Conservation (phyloP, 345 rosid genomes). For the Ailanthus altissimus region DNA sequence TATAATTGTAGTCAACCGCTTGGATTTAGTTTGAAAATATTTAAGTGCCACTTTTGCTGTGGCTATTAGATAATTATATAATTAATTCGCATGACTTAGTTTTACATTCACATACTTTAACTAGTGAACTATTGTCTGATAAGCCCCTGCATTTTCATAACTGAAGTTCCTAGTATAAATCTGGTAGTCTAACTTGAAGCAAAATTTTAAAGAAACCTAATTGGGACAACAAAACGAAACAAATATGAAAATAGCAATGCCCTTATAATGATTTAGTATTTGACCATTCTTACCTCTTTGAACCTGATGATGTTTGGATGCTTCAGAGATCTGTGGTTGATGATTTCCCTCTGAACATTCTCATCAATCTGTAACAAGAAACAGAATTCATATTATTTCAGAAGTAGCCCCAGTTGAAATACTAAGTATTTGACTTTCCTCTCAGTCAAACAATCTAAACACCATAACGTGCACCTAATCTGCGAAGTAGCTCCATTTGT, state of each 20-base stretch:
- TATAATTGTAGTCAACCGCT: no score
- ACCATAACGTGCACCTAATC: neutral
- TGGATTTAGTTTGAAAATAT: no score
- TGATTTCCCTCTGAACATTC: constrained; percentile 94
- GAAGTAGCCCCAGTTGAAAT: neutral
- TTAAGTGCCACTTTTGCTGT: no score
- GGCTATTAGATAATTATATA: no score
- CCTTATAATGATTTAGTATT: neutral
- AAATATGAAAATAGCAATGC: neutral
- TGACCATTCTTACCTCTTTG: constrained; percentile 69
- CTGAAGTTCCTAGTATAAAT: neutral
- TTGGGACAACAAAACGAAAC: neutral
- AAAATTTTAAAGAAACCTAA: neutral
- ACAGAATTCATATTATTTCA: neutral
- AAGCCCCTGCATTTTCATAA: neutral
- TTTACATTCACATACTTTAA: neutral
- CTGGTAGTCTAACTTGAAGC: neutral
- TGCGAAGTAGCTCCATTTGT: neutral
- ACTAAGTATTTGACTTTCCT: neutral
- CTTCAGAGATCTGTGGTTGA: constrained; percentile 80
- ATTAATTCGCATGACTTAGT: neutral
- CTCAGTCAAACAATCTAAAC: neutral
- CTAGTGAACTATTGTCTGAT: neutral
- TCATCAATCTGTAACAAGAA: constrained; percentile 77
- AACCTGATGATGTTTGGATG: constrained; percentile 92